Evolutionary conservation across 2,329 filamentous ascomycete species (phyloP).

Genomic region (Dactylellina cionopaga): DNA sequence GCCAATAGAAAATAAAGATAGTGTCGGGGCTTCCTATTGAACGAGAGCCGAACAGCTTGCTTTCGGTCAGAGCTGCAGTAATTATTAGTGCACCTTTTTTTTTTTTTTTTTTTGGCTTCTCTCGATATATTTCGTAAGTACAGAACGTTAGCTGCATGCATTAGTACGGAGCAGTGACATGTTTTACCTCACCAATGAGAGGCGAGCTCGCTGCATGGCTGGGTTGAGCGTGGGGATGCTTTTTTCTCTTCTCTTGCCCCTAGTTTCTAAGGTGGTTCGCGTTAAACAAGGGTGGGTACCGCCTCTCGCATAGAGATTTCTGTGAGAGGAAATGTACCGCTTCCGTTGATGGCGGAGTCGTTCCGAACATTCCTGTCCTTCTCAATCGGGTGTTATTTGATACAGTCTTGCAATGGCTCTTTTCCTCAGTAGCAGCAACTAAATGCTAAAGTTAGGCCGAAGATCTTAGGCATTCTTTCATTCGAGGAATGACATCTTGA

Average conservation of each 20-base stretch:
- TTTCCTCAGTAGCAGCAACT: slow-evolving; percentile 14
- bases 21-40: slow-evolving; percentile 19
- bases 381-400: slow-evolving; percentile 46
- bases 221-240: slow-evolving; percentile 50
- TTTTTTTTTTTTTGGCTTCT: no score
- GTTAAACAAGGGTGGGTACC: slow-evolving; percentile 32
- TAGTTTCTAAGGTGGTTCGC: slow-evolving; percentile 36
- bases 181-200: slow-evolving; percentile 42
- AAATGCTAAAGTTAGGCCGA: slow-evolving; percentile 35
- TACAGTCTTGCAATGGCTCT: slow-evolving; percentile 19
- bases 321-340: slow-evolving; percentile 27
- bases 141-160: slow-evolving; percentile 46
- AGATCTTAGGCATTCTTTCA: slow-evolving; percentile 47
- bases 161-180: slow-evolving; percentile 49
- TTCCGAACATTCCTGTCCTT: slow-evolving; percentile 54
- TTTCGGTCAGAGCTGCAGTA: no score
- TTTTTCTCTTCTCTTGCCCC: slow-evolving; percentile 19
- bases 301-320: slow-evolving; percentile 16
- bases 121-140: no score
- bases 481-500: slow-evolving; percentile 30
- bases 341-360: slow-evolving; percentile 51
- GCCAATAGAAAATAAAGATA: slow-evolving; percentile 28
- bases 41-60: slow-evolving; percentile 11
- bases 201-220: slow-evolving; percentile 44
- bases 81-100: slow-evolving; percentile 26